These are phyloP conservation scores for Cystofilobasidium bisporidii DNA, from an alignment of 768 basidiomycete genomes.

Conservation along the genomic window DNA sequence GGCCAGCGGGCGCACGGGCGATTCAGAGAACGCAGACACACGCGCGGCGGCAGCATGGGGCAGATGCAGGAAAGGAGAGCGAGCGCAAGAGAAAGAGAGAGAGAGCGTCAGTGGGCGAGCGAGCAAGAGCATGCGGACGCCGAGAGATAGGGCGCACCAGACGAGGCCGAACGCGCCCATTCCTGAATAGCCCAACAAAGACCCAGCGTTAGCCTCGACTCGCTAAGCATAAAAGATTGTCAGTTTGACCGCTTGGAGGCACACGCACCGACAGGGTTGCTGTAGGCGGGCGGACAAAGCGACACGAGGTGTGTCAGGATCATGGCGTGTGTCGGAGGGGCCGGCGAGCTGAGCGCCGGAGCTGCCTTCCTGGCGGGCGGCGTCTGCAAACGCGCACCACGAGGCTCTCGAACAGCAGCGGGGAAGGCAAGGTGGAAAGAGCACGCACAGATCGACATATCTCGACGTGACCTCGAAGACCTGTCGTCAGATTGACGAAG, in stretches of 20 bases:
- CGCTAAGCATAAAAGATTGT: too few species aligned
- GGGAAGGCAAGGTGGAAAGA: neutral
- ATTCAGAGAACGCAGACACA: too few species aligned
- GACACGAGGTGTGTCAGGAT: too few species aligned
- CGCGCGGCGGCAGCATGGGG: too few species aligned
- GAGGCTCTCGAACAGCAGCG: neutral
- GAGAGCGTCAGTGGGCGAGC: conserved; percentile 16
- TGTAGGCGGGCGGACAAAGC: too few species aligned
- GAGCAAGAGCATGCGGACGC: too few species aligned
- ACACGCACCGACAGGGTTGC: conserved; percentile 22
- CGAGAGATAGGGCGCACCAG: conserved; percentile 70
- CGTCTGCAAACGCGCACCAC: too few species aligned
- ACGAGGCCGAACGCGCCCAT: conserved; percentile 94
- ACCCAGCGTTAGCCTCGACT: too few species aligned
- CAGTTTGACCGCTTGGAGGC: too few species aligned
- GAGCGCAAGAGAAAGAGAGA: neutral
- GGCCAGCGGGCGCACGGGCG: too few species aligned
- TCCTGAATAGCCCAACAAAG: conserved; percentile 7
- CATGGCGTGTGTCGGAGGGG: too few species aligned
- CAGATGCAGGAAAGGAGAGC: too few species aligned
- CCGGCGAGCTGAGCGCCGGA: neutral
- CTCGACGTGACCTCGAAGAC: conserved; percentile 77
- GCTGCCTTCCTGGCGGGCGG: neutral
- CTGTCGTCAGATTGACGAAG: conserved; percentile 23
- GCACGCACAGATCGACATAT: conserved; percentile 73